Conservation (phyloP, 805 yeast species). For the Wickerhamiella azyma region DNA sequence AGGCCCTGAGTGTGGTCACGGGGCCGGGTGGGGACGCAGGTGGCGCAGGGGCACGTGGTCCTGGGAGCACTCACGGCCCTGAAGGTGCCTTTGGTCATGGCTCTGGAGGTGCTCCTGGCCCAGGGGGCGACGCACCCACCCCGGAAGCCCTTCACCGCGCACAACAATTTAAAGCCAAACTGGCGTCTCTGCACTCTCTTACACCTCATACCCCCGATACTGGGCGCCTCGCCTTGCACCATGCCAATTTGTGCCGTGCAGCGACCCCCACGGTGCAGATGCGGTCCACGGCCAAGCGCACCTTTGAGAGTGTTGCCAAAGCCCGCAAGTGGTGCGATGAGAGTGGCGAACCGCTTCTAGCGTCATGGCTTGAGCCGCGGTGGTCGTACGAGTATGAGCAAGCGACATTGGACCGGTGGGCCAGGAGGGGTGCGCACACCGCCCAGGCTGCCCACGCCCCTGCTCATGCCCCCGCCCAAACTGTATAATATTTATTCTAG, state of each 20-base stretch:
- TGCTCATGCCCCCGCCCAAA: too few relatives aligned
- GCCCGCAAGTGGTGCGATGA: constrained; percentile 13
- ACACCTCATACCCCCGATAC: too few relatives aligned
- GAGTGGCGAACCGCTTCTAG: constrained; percentile 6
- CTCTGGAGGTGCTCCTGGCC: too few relatives aligned
- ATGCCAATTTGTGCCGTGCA: neutral
- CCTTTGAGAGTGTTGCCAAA: constrained; percentile 8
- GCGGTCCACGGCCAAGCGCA: neutral
- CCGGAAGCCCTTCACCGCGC: neutral
- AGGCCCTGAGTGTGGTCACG: constrained; percentile 21
- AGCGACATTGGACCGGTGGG: neutral
- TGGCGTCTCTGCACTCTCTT: too few relatives aligned
- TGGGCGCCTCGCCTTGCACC: neutral
- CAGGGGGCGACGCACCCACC: neutral
- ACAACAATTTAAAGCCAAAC: neutral
- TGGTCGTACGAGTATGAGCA: constrained; percentile 1
- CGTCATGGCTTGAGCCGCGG: neutral
- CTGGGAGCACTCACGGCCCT: too few relatives aligned
- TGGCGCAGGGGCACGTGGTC: constrained; percentile 6
- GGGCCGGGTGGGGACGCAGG: neutral
- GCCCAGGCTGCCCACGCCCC: too few relatives aligned
- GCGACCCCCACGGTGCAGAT: neutral
- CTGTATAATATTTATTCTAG: too few relatives aligned
- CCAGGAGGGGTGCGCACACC: too few relatives aligned
- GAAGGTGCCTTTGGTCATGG: too few relatives aligned